Base-by-base conservation (phyloP, 2,329 filamentous ascomycete genomes). In the Seiridium cupressi region DNA sequence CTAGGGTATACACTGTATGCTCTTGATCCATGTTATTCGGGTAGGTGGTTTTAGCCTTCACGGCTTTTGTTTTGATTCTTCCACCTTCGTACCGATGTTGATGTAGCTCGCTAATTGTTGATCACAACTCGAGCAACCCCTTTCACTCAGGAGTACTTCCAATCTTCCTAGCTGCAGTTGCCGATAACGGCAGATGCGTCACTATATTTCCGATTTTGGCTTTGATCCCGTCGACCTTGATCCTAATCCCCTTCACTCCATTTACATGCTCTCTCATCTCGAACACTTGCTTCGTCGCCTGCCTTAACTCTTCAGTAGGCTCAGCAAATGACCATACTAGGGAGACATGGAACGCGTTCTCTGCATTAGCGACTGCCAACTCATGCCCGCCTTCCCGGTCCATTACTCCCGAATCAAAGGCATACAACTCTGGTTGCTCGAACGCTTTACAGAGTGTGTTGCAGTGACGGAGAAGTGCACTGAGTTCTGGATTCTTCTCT, bases 261-360 rank as follows among this genome's bases (percentile, higher is more conserved):
- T 63, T 68, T 10, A 70, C 58, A 51, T 67, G 65, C 8, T 61
- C 57, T 5, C 62, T 57, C 4, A 48, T 55, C 3, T 53, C 62
- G 49, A 74, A 76, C 3, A 73, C 63, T 3, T 63, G 61, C 3
- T 71, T 66, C 0, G 79, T 82, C 34, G 68, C 68, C 55, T 72
- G 63, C 13, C 69, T 68, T 11, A 83, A 68, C 40, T 82, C 78
- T 3, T 76, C 61, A 5, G 73, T 77, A 0, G 86, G 87, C 47
- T 77, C 72, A 8, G 79, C 74, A 63, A 94, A 81, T 1, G 85
- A 89, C 95, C 94, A 98, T 0, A 89, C 95, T 59, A 99, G 86
- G 51, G 93, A 97, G 61, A 98, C 78, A 74, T 99, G 95, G 70
- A 97, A 97, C 31, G 84, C 85, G 54, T 81, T 73, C 4, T 68